Evolutionary conservation across 495 filamentous ascomycete genomes (phyloP).

Genomic region (Penicillium pancosmium): DNA sequence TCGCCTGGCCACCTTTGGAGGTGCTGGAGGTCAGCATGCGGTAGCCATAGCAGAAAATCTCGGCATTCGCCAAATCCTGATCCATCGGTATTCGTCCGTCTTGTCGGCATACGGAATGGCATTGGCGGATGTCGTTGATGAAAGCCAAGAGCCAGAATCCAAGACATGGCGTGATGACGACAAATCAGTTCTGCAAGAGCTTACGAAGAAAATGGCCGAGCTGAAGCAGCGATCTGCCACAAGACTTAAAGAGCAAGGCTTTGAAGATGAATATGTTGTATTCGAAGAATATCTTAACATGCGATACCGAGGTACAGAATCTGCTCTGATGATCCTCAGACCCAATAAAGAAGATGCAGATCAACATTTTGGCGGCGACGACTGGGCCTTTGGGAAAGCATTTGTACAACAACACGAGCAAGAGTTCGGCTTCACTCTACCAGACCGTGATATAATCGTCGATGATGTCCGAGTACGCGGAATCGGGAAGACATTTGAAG

Average conservation of each 20-base stretch:
- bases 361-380: constrained; percentile 33
- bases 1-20: constrained; percentile 88
- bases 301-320: constrained; percentile 53
- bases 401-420: constrained; percentile 88
- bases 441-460: constrained; percentile 80
- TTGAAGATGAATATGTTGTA: constrained; percentile 34
- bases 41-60: constrained; percentile 91
- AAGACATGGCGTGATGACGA: constrained; percentile 29
- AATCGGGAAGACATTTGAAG: constrained; percentile 65
- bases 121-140: constrained; percentile 91
- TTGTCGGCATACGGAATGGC: constrained; percentile 98
- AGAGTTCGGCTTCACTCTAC: constrained; percentile 92
- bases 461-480: constrained; percentile 90
- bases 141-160: constrained; percentile 87
- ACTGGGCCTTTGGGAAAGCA: constrained; percentile 73
- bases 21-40: constrained; percentile 94
- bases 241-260: constrained; percentile 34
- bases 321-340: constrained; percentile 52
- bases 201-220: constrained; percentile 19
- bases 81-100: constrained; percentile 93
- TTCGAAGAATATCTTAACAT: constrained; percentile 53
- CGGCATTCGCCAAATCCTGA: constrained; percentile 82
- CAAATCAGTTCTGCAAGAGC: constrained; percentile 14
- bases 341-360: constrained; percentile 40
- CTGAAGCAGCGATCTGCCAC: constrained; percentile 19